Base-by-base conservation (phyloP, 2,329 filamentous ascomycete species). In the Nothophaeocryptopus gaeumannii region DNA sequence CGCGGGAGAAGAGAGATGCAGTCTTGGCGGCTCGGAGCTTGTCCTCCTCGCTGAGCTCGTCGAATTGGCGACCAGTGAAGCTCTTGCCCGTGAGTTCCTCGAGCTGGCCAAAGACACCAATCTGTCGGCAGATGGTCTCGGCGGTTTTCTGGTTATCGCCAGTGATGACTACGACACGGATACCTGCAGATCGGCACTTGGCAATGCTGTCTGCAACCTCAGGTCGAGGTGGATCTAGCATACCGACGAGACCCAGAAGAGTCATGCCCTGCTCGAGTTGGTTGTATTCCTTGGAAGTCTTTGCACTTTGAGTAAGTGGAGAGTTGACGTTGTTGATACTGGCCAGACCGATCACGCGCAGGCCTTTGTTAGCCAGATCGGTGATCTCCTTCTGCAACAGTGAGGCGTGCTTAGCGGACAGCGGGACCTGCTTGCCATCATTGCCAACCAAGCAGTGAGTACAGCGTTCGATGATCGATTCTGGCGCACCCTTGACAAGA, bases 131-230 rank as follows among this genome's bases (percentile, higher is more conserved):
- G 67, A 99, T 96, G 54, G 89, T 92, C 75, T 99, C 93, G 8
- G 93, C 93, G 3, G 93, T 99, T 75, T 95, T 95, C 68, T 87
- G 90, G 75, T 96, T 99, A 74, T 99, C 93, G 65, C 93, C 93
- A 46, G 93, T 99, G 71, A 99, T 96, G 58, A 99, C 93, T 61
- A 99, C 89, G 42, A 99, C 89, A 54, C 93, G 87, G 63, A 99
- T 97, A 61, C 93, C 93, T 60, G 93, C 93, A 55, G 89, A 84
- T 70, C 86, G 88, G 74, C 93, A 99, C 70, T 95, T 88, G 66
- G 79, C 78, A 63, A 99, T 95, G 40, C 93, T 93, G 43, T 76
- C 79, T 45, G 87, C 81, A 9, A 97, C 93, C 74, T 99, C 93
- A 40, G 89, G 88, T 33, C 93, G 89, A 63, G 93, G 93, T 62